phyloP scores from a whole-genome alignment of 345 rosid species.

The Hibiscus mutabilis region DNA sequence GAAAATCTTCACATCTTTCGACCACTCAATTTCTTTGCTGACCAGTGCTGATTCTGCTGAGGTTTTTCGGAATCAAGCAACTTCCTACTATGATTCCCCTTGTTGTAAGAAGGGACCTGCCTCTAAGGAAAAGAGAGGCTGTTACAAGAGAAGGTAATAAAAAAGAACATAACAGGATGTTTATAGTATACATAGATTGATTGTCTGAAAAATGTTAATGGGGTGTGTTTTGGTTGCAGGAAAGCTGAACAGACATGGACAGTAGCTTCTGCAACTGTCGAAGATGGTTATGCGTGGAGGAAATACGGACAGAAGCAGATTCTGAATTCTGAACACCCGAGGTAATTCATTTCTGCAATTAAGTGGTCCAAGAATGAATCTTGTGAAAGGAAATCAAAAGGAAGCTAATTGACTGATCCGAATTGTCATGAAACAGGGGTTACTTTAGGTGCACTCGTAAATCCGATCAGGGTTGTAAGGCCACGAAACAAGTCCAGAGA shows the following conservation, averaged over 20 bases:
- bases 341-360: conserved; percentile 29
- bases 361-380: not conserved
- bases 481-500: conserved; percentile 76
- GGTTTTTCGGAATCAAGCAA: conserved; percentile 14
- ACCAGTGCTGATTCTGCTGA: conserved; percentile 16
- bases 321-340: conserved; percentile 56
- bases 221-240: conserved; percentile 31
- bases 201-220: not conserved
- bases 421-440: conserved; percentile 40
- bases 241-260: conserved; percentile 35
- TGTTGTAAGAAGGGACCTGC: conserved; percentile 33
- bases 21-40: conserved; percentile 29
- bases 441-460: conserved; percentile 86
- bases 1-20: conserved; percentile 45
- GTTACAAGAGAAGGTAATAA: conserved; percentile 68
- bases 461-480: conserved; percentile 57
- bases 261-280: conserved; percentile 20
- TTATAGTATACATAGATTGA: not conserved
- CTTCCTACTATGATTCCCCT: conserved; percentile 24
- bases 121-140: conserved; percentile 51
- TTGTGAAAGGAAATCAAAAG: no score
- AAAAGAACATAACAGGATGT: not conserved
- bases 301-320: conserved; percentile 86
- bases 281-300: conserved; percentile 71
- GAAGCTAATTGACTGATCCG: no score